These are phyloP conservation scores for Sclerotinia subarctica DNA, from an alignment of 2,329 filamentous ascomycete genomes.

Conservation along the genomic window DNA sequence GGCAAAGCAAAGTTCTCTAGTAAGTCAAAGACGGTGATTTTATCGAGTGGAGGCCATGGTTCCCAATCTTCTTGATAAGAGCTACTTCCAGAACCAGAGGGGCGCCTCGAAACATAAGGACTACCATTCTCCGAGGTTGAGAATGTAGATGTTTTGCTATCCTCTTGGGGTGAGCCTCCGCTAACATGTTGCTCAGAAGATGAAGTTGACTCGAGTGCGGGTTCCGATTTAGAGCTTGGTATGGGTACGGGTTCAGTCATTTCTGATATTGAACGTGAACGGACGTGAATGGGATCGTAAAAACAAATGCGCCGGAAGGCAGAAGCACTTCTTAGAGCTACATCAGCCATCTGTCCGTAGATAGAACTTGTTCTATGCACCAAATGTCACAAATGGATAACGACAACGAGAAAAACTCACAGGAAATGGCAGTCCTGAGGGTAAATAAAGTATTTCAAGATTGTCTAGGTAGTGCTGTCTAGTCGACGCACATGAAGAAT, in stretches of 20 bases:
- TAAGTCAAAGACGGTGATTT: constrained; percentile 86
- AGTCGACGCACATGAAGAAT: constrained; percentile 23
- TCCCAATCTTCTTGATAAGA: constrained; percentile 90
- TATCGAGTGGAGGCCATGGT: constrained; percentile 80
- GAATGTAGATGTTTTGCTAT: constrained; percentile 51
- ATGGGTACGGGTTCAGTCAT: constrained; percentile 46
- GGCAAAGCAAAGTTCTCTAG: constrained; percentile 91
- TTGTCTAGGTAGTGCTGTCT: neutral
- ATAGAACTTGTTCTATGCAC: constrained; percentile 24
- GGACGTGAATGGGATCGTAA: constrained; percentile 41
- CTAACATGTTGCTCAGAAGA: constrained; percentile 29
- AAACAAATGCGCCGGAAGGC: constrained; percentile 44
- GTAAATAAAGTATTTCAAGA: neutral
- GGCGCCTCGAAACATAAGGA: constrained; percentile 66
- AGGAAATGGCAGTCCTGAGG: neutral
- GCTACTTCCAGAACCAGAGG: constrained; percentile 79
- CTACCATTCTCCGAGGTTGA: constrained; percentile 47
- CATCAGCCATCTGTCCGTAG: constrained; percentile 42
- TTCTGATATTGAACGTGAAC: constrained; percentile 42
- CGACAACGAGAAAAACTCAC: neutral
- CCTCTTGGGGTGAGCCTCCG: constrained; percentile 45
- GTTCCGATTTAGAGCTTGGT: constrained; percentile 32
- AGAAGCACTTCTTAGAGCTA: constrained; percentile 43
- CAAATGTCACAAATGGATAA: constrained; percentile 1
- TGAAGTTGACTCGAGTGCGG: constrained; percentile 25